A percentile compares a stretch with the other conserved stretches of the same genome.
These are phyloP conservation scores for Amphibolis antarctica DNA, from an alignment of 106 monocot species.

Conservation along the genomic window DNA sequence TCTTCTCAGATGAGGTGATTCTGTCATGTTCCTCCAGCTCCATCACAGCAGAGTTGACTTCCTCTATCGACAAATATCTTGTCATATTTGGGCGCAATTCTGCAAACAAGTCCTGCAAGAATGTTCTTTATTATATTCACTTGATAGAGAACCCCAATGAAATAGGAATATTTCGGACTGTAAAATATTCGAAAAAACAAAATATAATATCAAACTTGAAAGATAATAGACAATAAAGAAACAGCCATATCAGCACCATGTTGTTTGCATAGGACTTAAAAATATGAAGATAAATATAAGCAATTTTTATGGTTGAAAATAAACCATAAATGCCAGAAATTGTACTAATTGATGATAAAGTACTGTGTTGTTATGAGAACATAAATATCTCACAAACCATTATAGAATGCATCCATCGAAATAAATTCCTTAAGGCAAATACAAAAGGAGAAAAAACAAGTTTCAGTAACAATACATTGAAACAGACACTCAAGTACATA, in stretches of 20 bases:
- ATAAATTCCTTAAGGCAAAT: no score
- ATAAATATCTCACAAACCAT: no score
- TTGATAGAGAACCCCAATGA: neutral
- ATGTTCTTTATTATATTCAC: conserved; percentile 3
- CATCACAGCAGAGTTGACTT: conserved; percentile 49
- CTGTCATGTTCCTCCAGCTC: conserved; percentile 79
- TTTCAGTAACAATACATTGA: no score
- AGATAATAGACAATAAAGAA: neutral
- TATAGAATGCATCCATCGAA: no score
- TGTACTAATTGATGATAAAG: no score
- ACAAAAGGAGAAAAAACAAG: no score
- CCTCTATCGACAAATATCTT: conserved; percentile 69
- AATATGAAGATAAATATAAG: no score
- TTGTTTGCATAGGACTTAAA: neutral
- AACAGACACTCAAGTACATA: neutral
- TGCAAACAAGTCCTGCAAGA: conserved; percentile 73
- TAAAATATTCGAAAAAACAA: neutral
- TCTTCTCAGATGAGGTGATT: conserved; percentile 29
- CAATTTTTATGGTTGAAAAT: no score
- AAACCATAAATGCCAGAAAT: no score
- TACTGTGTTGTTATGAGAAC: no score
- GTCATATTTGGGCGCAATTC: conserved; percentile 83
- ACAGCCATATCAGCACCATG: neutral
- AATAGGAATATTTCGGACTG: no score
- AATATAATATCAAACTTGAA: neutral